Percentiles rank a stretch among this genome's conserved stretches.
phyloP scores from a whole-genome alignment of 208 protist species.

The Trypanosoma caninum region DNA sequence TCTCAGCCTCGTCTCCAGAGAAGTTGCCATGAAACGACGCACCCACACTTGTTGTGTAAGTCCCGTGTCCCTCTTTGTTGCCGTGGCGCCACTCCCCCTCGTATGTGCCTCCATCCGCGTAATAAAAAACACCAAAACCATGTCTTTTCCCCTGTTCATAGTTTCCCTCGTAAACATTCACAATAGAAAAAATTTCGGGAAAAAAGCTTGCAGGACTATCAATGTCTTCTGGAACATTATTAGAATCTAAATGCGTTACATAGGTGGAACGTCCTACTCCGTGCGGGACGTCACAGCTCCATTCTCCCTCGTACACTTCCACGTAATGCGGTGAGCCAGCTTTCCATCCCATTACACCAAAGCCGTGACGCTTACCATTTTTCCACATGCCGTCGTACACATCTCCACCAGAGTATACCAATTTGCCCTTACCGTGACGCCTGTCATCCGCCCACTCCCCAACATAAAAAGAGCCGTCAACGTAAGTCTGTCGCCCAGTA shows the following conservation, averaged over 20 bases:
- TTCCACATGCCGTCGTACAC: slow-evolving; percentile 33
- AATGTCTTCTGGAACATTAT: neutral
- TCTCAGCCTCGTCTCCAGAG: slow-evolving; percentile 7
- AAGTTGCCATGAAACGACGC: slow-evolving; percentile 34
- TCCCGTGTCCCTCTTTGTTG: slow-evolving; percentile 53
- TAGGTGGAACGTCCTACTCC: slow-evolving; percentile 74
- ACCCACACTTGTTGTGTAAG: slow-evolving; percentile 55
- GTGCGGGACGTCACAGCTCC: slow-evolving; percentile 53
- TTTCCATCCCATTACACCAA: slow-evolving; percentile 81
- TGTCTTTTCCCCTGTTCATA: slow-evolving; percentile 57
- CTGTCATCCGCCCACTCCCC: slow-evolving; percentile 56
- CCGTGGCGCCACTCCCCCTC: slow-evolving; percentile 72
- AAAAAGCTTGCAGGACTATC: slow-evolving; percentile 32
- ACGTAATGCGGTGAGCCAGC: slow-evolving; percentile 33
- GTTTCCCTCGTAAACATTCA: slow-evolving; percentile 78
- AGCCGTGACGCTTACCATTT: slow-evolving; percentile 31
- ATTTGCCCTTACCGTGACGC: slow-evolving; percentile 38
- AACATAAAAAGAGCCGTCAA: slow-evolving; percentile 66
- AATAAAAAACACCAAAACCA: slow-evolving; percentile 77
- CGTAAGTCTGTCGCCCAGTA: slow-evolving; percentile 56
- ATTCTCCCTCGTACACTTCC: slow-evolving; percentile 80
- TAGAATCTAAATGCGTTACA: slow-evolving; percentile 20
- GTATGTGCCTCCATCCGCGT: slow-evolving; percentile 85
- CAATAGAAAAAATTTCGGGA: slow-evolving; percentile 31
- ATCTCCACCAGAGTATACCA: slow-evolving; percentile 30